Evolutionary conservation across 2,329 filamentous ascomycete genomes (phyloP), one percentile per base, ranked within the genome.

Genomic region (Fusarium buharicum): DNA sequence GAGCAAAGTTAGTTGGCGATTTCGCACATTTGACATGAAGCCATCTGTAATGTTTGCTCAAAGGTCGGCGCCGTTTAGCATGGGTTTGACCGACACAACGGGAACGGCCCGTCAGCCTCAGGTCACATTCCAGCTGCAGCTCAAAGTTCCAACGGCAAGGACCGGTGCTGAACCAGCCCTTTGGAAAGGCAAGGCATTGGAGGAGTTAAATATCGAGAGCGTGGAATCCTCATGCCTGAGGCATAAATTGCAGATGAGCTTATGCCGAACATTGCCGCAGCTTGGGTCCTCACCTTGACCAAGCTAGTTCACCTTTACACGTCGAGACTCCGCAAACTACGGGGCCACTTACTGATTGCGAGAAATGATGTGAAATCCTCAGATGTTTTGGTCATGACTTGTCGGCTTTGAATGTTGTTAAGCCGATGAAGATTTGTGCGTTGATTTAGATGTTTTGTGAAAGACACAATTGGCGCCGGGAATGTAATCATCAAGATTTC

Each of bases 231-330:
- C 1, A 43, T 51, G 57, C 57, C 58, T 62, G 17, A 61, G 58
- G 57, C 58, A 48, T 7, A 2, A 39, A 30, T 4, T 7, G 17
- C 14, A 34, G 5, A 11, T 43, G 16, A 20, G 6, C 7, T 48
- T 66, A 38, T 51, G 28, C 52, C 59, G 58, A 61, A 49, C 44
- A 51, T 63, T 63, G 40, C 54, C 61, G 61, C 47, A 14, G 20
- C 17, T 41, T 49, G 12, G 22, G 28, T 17, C 16, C 33, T 43
- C 40, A 56, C 37, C 47, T 39, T 48, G 38, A 39, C 12, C 22
- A 30, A 49, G 22, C 22, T 50, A 49, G 18, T 45, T 59, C 34
- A 58, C 22, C 41, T 30, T 36, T 27, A 24, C 13, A 28, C 20
- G 13, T 45, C 10, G 13, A 20, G 33, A 34, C 55, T 58, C 28